Evolutionary conservation across 108 stramenopile species (phyloP).

Genomic region (Nitzschia sp.): DNA sequence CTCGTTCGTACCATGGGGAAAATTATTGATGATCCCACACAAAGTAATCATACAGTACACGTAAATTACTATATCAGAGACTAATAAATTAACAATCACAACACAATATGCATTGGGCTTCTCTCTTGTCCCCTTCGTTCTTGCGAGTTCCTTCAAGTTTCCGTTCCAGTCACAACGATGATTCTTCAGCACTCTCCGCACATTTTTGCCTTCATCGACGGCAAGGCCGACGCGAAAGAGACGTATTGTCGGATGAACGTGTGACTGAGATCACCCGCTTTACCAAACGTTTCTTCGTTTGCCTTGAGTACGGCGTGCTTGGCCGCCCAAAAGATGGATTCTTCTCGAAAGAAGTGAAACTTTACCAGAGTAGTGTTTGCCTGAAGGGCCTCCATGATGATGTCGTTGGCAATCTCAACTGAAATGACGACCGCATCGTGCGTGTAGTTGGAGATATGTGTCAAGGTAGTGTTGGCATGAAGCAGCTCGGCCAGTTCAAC

Average conservation of each 20-base stretch:
- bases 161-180: too few species aligned
- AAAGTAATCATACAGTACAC: too few species aligned
- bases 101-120: too few species aligned
- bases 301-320: slow-evolving; percentile 3
- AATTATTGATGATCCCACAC: too few species aligned
- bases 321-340: slow-evolving; percentile 11
- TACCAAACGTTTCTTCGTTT: neutral
- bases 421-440: neutral
- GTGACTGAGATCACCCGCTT: neutral
- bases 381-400: neutral
- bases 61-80: too few species aligned
- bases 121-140: too few species aligned
- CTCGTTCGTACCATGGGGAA: too few species aligned
- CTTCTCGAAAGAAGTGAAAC: slow-evolving; percentile 19
- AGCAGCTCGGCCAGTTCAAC: slow-evolving; percentile 16
- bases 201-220: neutral
- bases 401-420: neutral
- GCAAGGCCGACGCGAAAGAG: neutral
- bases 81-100: too few species aligned
- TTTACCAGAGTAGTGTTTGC: slow-evolving; percentile 4
- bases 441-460: slow-evolving; percentile 8
- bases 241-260: neutral
- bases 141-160: too few species aligned
- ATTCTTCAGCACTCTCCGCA: neutral
- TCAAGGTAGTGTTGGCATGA: slow-evolving; percentile 1